Percentiles rank a stretch among this genome's conserved stretches.
Conservation (phyloP, 2,329 filamentous ascomycete species). For the Xylaria sp. region DNA sequence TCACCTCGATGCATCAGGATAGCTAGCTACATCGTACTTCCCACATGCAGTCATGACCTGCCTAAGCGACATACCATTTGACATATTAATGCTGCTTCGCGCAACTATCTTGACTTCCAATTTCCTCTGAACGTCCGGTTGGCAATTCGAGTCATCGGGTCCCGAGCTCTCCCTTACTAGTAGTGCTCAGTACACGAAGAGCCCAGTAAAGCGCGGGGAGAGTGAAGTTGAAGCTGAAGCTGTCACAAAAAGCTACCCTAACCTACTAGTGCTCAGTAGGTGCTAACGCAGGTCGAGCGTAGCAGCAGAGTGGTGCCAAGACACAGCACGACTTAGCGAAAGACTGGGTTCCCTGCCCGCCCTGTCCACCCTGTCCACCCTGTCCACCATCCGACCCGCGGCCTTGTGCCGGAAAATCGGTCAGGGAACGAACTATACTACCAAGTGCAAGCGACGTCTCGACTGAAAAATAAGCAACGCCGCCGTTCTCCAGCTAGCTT, state of each 20-base stretch:
- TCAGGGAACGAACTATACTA: constrained; percentile 31
- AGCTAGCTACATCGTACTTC: not conserved
- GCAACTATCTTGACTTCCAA: not conserved
- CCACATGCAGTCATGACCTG: not conserved
- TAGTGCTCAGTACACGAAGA: not conserved
- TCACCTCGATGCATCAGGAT: not conserved
- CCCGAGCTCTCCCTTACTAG: not conserved
- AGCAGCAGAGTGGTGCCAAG: constrained; percentile 27
- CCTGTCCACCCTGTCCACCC: not conserved
- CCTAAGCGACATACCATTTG: not conserved
- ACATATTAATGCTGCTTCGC: not conserved
- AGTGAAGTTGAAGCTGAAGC: not conserved
- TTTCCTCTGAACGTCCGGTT: not conserved
- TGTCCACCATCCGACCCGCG: constrained; percentile 12
- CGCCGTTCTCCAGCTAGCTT: constrained; percentile 30
- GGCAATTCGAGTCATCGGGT: not conserved
- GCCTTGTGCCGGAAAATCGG: constrained; percentile 43
- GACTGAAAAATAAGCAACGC: constrained; percentile 35
- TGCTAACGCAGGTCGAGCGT: not conserved
- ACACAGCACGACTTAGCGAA: constrained; percentile 10
- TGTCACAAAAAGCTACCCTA: not conserved
- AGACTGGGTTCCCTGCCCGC: constrained; percentile 21
- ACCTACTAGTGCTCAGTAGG: not conserved
- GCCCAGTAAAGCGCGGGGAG: not conserved
- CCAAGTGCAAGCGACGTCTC: constrained; percentile 11